phyloP scores from a whole-genome alignment of 2,329 filamentous ascomycete species.

The Hypoxylon sp. region DNA sequence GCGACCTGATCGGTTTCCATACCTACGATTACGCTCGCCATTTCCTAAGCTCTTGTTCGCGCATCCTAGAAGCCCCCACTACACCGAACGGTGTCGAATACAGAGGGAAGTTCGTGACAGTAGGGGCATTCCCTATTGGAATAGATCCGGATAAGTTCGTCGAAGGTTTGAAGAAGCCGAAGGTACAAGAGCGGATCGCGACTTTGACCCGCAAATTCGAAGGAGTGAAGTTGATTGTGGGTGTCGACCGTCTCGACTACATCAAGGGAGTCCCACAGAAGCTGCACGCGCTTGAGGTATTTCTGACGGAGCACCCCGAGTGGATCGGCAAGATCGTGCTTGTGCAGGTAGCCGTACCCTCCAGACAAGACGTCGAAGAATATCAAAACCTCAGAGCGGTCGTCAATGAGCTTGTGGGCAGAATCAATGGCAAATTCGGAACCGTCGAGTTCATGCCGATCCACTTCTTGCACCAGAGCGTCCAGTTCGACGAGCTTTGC shows the following conservation, averaged over 20 bases:
- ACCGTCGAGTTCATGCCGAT: conserved; percentile 99
- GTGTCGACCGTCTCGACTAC: conserved; percentile 96
- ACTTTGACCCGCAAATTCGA: conserved; percentile 91
- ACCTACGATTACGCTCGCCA: conserved; percentile 99
- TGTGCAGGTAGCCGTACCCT: conserved; percentile 95
- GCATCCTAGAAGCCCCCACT: conserved; percentile 85
- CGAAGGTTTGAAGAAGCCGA: conserved; percentile 86
- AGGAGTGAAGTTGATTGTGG: conserved; percentile 95
- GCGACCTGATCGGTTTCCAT: conserved; percentile 97
- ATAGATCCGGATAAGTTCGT: conserved; percentile 98
- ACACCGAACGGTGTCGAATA: conserved; percentile 95
- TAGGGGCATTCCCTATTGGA: conserved; percentile 96
- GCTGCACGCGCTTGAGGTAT: conserved; percentile 94
- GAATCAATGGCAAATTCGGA: conserved; percentile 97
- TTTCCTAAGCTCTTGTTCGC: conserved; percentile 96
- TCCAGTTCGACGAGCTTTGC: conserved; percentile 94
- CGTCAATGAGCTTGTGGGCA: conserved; percentile 95
- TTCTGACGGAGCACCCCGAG: conserved; percentile 95
- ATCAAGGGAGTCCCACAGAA: conserved; percentile 99
- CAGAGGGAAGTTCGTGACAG: conserved; percentile 87
- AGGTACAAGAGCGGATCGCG: conserved; percentile 89
- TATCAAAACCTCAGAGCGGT: conserved; percentile 97
- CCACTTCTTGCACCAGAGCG: conserved; percentile 97
- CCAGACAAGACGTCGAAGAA: conserved; percentile 95
- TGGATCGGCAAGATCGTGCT: conserved; percentile 98